A percentile compares a stretch with the other conserved stretches of the same genome.
Evolutionary conservation across 1,139 yeast genomes (phyloP).

Genomic region (Wickerhamiella infanticola): DNA sequence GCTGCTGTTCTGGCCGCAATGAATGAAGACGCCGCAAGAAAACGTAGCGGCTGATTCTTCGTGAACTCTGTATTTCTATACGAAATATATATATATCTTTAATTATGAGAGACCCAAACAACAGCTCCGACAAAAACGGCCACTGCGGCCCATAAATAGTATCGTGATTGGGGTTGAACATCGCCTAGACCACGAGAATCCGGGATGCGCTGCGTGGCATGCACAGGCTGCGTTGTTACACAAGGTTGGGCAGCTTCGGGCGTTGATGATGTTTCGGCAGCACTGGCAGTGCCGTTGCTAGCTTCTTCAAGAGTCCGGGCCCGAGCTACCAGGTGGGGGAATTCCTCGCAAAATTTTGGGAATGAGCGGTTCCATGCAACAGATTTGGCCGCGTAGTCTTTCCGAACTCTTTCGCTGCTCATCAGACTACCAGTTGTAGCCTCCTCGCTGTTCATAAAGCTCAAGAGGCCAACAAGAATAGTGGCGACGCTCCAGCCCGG

Average conservation of each 20-base stretch:
- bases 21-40: not conserved
- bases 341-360: slow-evolving; percentile 41
- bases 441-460: slow-evolving; percentile 47
- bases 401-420: slow-evolving; percentile 35
- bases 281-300: not conserved
- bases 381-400: slow-evolving; percentile 36
- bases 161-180: not conserved
- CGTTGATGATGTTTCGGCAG: too few species aligned
- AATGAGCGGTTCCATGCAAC: slow-evolving; percentile 50
- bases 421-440: slow-evolving; percentile 24
- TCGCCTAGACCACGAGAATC: too few species aligned
- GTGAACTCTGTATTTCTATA: too few species aligned
- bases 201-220: too few species aligned
- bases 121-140: not conserved
- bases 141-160: not conserved
- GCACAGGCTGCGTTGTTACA: too few species aligned
- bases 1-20: not conserved
- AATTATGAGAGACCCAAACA: not conserved
- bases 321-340: slow-evolving; percentile 46
- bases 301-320: not conserved
- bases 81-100: not conserved
- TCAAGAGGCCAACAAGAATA: slow-evolving; percentile 64
- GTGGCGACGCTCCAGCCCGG: slow-evolving; percentile 92
- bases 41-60: too few species aligned
- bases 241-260: too few species aligned